Base-by-base conservation (phyloP, 2,329 filamentous ascomycete genomes). In the Alternaria sp. region DNA sequence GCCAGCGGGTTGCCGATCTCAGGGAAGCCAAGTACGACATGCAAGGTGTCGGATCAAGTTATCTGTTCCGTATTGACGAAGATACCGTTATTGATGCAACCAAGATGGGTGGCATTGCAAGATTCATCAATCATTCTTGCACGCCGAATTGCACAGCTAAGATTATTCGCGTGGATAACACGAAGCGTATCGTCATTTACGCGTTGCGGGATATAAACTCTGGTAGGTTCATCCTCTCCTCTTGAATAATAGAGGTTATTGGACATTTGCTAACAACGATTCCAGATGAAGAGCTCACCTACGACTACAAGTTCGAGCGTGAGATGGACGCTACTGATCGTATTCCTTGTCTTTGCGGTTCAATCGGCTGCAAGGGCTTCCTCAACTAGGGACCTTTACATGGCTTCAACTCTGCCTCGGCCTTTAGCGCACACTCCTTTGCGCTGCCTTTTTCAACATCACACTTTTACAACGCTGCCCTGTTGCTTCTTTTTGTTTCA, bases 301-400 rank as follows among this genome's bases (percentile, higher is more conserved):
- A 99, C 83, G 95, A 99, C 84, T 99, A 99, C 87, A 99, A 99
- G 81, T 99, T 99, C 79, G 95, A 99, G 83, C 92, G 95, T 72
- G 95, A 99, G 81, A 92, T 96, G 74, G 93, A 93, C 74, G 96
- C 93, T 70, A 88, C 93, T 65, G 95, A 99, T 80, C 92, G 95
- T 66, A 97, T 99, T 72, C 95, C 95, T 52, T 99, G 95, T 84
- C 89, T 99, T 52, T 99, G 95, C 80, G 95, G 95, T 62, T 97
- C 94, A 44, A 89, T 94, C 30, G 93, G 93, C 49, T 99, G 95
- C 85, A 99, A 99, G 85, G 95, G 95, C 66, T 99, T 98, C 84
- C 92, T 99, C 81, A 99, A 99, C 82, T 99, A 85, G 87, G 55
- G 11, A 11, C 20, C 6, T 43, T 11, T 52, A 32, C 49, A 9